Conservation (phyloP, 1,284 basidiomycete species). For the Rhodotorula sp. region DNA sequence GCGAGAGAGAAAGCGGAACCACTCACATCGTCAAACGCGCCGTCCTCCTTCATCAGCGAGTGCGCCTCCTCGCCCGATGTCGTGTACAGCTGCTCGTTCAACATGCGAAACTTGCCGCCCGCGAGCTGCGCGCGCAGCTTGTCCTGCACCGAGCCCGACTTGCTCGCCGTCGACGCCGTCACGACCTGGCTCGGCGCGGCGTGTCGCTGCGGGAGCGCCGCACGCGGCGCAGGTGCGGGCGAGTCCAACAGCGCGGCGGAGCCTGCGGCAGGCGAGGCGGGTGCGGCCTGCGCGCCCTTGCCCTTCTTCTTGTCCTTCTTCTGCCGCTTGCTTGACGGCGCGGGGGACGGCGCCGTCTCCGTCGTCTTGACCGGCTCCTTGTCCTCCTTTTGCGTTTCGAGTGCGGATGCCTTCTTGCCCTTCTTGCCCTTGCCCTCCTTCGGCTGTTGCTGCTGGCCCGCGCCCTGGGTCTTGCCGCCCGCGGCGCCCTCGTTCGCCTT, state of each 20-base stretch:
- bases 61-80: constrained; percentile 68
- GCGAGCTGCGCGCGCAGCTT: constrained; percentile 45
- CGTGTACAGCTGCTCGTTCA: constrained; percentile 48
- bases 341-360: constrained; percentile 3
- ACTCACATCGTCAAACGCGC: constrained; percentile 72
- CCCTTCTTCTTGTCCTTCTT: constrained; percentile 5
- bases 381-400: background rate
- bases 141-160: constrained; percentile 31
- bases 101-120: constrained; percentile 47
- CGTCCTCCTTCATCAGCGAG: constrained; percentile 76
- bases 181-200: constrained; percentile 1
- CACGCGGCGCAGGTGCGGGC: background rate
- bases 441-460: background rate
- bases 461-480: constrained; percentile 6
- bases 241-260: background rate
- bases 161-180: background rate
- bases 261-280: background rate
- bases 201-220: background rate
- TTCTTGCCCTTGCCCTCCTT: constrained; percentile 15
- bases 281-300: background rate
- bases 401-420: constrained; percentile 3
- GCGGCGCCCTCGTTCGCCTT: constrained; percentile 40
- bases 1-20: background rate
- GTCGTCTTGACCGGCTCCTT: background rate
- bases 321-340: background rate